phyloP scores from a whole-genome alignment of 306 rosid species.

The Malus asiatica region DNA sequence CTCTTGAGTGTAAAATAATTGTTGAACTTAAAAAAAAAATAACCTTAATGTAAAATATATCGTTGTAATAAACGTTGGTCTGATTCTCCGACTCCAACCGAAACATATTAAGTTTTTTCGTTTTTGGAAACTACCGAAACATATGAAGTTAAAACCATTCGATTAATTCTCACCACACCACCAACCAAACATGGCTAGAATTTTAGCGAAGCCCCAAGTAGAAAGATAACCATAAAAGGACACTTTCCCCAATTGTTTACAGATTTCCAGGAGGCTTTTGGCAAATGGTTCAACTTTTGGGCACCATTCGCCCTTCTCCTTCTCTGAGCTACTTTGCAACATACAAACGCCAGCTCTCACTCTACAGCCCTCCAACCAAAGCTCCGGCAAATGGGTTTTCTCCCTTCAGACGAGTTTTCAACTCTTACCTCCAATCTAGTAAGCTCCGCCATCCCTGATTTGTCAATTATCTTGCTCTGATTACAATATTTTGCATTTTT shows the following conservation, averaged over 20 bases:
- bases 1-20: too few species aligned
- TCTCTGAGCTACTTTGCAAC: constrained; percentile 31
- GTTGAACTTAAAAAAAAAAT: too few species aligned
- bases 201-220: not conserved
- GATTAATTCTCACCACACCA: not conserved
- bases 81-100: not conserved
- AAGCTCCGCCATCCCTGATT: constrained; percentile 7
- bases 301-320: constrained; percentile 49
- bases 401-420: constrained; percentile 30
- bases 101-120: too few species aligned
- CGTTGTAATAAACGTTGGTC: not conserved
- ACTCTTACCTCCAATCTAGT: constrained; percentile 40
- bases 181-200: not conserved
- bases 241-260: not conserved
- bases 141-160: not conserved
- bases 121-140: not conserved
- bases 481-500: not conserved
- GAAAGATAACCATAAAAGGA: not conserved
- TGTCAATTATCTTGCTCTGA: not conserved
- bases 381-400: constrained; percentile 26
- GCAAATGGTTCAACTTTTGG: constrained; percentile 40
- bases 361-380: constrained; percentile 26
- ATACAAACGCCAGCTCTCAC: constrained; percentile 25
- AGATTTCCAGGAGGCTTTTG: not conserved
- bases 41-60: too few species aligned